Evolutionary conservation across 2,329 filamentous ascomycete species (phyloP).

Genomic region (Byssochlamys sp.): DNA sequence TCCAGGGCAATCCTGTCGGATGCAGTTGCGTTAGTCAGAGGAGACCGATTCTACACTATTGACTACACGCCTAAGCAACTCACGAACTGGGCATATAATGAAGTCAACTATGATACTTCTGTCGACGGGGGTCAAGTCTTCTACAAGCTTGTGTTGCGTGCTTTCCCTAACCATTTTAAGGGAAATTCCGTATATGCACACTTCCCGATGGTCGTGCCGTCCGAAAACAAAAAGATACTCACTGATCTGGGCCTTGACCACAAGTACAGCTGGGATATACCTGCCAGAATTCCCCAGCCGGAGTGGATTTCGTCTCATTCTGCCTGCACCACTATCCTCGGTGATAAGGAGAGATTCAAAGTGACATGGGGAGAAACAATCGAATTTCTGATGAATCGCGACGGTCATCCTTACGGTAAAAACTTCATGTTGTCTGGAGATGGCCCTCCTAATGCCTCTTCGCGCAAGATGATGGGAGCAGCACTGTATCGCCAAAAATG

Average conservation of each 20-base stretch:
- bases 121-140: constrained; percentile 43
- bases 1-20: constrained; percentile 37
- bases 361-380: constrained; percentile 40
- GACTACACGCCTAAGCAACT: constrained; percentile 37
- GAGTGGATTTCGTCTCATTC: constrained; percentile 37
- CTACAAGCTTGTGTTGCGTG: constrained; percentile 44
- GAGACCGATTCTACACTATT: constrained; percentile 39
- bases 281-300: constrained; percentile 22
- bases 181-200: constrained; percentile 42
- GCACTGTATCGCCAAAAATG: constrained; percentile 39
- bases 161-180: constrained; percentile 41
- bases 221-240: constrained; percentile 38
- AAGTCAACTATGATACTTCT: constrained; percentile 33
- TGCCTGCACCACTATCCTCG: constrained; percentile 35
- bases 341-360: constrained; percentile 35
- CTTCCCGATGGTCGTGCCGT: constrained; percentile 40
- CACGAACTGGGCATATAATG: constrained; percentile 38
- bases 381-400: constrained; percentile 34
- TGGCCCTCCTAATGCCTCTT: constrained; percentile 30
- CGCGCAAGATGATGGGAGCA: constrained; percentile 34
- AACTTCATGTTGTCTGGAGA: constrained; percentile 43
- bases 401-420: constrained; percentile 29
- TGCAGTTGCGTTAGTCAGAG: constrained; percentile 38
- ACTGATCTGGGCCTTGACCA: constrained; percentile 30
- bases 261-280: constrained; percentile 32